Percentiles rank a stretch among this genome's conserved stretches.
phyloP scores from a whole-genome alignment of 2,329 filamentous ascomycete species.

The Sarocladiaceae sp. region DNA sequence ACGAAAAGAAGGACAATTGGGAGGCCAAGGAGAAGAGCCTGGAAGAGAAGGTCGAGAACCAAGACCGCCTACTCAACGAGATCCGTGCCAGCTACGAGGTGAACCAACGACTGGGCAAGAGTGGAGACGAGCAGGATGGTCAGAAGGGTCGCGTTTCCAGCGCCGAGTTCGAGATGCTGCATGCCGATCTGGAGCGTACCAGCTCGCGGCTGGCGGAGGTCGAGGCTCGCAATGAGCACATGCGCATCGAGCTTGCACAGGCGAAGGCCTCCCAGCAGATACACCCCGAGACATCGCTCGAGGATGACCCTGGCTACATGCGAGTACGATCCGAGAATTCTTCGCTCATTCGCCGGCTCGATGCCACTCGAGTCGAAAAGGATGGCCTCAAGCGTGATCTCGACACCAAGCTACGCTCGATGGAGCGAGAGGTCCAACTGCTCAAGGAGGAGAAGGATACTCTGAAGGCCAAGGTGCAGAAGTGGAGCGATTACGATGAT shows the following conservation, averaged over 20 bases:
- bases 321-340: constrained; percentile 90
- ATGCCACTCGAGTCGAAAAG: constrained; percentile 75
- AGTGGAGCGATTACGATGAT: constrained; percentile 91
- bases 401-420: constrained; percentile 67
- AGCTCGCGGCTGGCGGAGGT: constrained; percentile 82
- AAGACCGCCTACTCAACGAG: constrained; percentile 86
- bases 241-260: constrained; percentile 85
- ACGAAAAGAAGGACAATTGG: constrained; percentile 97
- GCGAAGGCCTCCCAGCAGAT: constrained; percentile 63
- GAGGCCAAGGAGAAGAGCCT: constrained; percentile 83
- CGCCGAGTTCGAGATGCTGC: constrained; percentile 90
- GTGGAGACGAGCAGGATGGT: constrained; percentile 54
- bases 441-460: constrained; percentile 75
- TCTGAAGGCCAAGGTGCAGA: constrained; percentile 74
- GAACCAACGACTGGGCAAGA: constrained; percentile 76
- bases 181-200: constrained; percentile 84
- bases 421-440: constrained; percentile 71
- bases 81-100: constrained; percentile 97
- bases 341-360: constrained; percentile 80
- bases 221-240: constrained; percentile 88
- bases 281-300: constrained; percentile 56
- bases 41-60: constrained; percentile 90
- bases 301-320: constrained; percentile 86
- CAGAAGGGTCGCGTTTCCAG: constrained; percentile 64
- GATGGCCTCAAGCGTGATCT: constrained; percentile 72